Percentiles rank a stretch among this genome's conserved stretches.
phyloP scores from a whole-genome alignment of 495 filamentous ascomycete species.

The Copromyces sp. region DNA sequence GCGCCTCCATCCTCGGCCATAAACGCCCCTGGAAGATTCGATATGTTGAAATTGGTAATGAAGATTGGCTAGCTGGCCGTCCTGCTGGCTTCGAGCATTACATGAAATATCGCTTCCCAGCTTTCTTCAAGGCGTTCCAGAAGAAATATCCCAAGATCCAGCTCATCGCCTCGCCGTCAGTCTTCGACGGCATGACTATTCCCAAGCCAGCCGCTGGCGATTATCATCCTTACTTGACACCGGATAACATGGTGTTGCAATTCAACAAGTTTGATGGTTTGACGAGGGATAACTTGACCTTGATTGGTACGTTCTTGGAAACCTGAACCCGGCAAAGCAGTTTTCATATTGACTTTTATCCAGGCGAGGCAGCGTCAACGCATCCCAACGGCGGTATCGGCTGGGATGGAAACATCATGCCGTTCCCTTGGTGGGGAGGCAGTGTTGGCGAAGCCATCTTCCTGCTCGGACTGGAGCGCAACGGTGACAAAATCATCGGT shows the following conservation, averaged over 20 bases:
- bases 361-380: slow-evolving; percentile 48
- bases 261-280: slow-evolving; percentile 40
- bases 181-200: slow-evolving; percentile 29
- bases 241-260: slow-evolving; percentile 21
- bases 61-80: slow-evolving; percentile 46
- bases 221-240: slow-evolving; percentile 30
- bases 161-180: slow-evolving; percentile 43
- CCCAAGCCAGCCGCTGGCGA: slow-evolving; percentile 34
- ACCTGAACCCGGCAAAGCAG: background rate
- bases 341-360: background rate
- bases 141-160: slow-evolving; percentile 51
- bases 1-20: slow-evolving; percentile 44
- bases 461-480: slow-evolving; percentile 57
- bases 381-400: slow-evolving; percentile 38
- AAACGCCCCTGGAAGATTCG: slow-evolving; percentile 46
- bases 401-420: slow-evolving; percentile 30
- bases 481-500: slow-evolving; percentile 43
- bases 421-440: slow-evolving; percentile 44
- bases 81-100: slow-evolving; percentile 33
- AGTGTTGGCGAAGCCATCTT: slow-evolving; percentile 57
- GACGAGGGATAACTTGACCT: slow-evolving; percentile 19
- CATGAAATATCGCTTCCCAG: slow-evolving; percentile 44
- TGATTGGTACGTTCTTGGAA: slow-evolving; percentile 28
- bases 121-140: slow-evolving; percentile 47
- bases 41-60: slow-evolving; percentile 58